Evolutionary conservation across 306 rosid species (phyloP), one percentile per base, ranked within the genome.

Genomic region (Hylodesmum podocarpum): DNA sequence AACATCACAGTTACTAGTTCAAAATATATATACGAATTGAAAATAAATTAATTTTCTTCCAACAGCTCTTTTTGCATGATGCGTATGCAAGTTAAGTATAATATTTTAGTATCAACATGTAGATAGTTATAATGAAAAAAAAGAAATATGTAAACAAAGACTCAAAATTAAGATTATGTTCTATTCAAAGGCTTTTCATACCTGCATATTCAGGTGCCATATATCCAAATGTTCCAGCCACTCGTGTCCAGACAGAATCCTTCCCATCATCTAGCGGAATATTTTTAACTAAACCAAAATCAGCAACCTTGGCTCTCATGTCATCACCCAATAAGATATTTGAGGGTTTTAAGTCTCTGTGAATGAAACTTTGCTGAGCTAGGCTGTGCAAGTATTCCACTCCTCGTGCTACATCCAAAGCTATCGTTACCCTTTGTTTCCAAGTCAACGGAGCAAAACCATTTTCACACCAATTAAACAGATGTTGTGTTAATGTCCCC

Each of bases 201-300:
- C 97, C 97, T 43, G 97, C 97, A 79, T 92, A 92, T 77, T 92
- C 97, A 66, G 97, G 97, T 51, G 97, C 97, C 37, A 92, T 86
- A 85, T 92, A 92, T 28, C 97, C 97, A 12, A 92, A 92, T 15
- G 97, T 92, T 79, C 97, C 97, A 0, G 97, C 97, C 85, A 92
- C 68, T 12, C 95, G 83, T 12, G 97, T 92, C 86, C 85, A 90
- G 1, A 92, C 93, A 6, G 96, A 92, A 72, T 89, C 85, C 78
- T 89, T 89, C 12, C 95, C 54, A 47, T 46, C 97, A 4, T 91
- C 93, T 0, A 95, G 97, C 3, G 96, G 95, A n/a, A n/a, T n/a
- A 53, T 89, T 88, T 66, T 86, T 88, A 73, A 92, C 95, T 86
- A 92, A 85, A 47, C 97, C 97, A 41, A 92, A 92, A 86, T 92